These are phyloP conservation scores for Hygrophoropsis aurantiaca DNA, from an alignment of 768 basidiomycete species.

Conservation along the genomic window DNA sequence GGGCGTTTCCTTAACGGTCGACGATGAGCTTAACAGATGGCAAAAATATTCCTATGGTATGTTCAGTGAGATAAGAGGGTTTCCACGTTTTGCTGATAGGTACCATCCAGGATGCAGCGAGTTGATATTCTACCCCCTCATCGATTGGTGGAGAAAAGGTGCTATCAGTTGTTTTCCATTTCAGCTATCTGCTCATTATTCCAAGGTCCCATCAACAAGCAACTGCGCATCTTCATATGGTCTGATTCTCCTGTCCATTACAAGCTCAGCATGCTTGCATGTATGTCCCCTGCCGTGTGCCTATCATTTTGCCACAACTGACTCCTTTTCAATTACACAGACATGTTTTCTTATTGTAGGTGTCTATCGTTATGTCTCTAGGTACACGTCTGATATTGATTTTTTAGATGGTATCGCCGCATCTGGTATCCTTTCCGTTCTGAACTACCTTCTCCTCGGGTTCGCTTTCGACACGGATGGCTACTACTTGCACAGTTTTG, in stretches of 20 bases:
- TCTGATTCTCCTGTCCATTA: constrained; percentile 76
- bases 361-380: constrained; percentile 3
- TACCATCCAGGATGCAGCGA: constrained; percentile 56
- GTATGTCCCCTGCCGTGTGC: constrained; percentile 27
- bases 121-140: constrained; percentile 83
- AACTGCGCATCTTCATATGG: constrained; percentile 77
- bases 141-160: constrained; percentile 52
- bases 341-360: constrained; percentile 56
- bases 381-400: background rate
- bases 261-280: constrained; percentile 66
- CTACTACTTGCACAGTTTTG: constrained; percentile 77
- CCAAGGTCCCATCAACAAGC: constrained; percentile 72
- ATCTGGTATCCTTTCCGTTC: constrained; percentile 60
- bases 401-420: constrained; percentile 54
- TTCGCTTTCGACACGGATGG: constrained; percentile 72
- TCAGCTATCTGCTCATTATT: no score
- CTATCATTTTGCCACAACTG: background rate
- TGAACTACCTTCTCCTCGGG: constrained; percentile 77
- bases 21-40: constrained; percentile 92
- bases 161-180: no score
- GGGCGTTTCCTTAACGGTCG: constrained; percentile 85
- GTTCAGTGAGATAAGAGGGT: constrained; percentile 19
- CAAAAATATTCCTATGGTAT: constrained; percentile 85
- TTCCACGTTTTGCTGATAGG: constrained; percentile 28
- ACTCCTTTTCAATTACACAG: constrained; percentile 17